These are phyloP conservation scores for Pseudomassariella vexata DNA, from an alignment of 2,329 filamentous ascomycete genomes.

Conservation along the genomic window DNA sequence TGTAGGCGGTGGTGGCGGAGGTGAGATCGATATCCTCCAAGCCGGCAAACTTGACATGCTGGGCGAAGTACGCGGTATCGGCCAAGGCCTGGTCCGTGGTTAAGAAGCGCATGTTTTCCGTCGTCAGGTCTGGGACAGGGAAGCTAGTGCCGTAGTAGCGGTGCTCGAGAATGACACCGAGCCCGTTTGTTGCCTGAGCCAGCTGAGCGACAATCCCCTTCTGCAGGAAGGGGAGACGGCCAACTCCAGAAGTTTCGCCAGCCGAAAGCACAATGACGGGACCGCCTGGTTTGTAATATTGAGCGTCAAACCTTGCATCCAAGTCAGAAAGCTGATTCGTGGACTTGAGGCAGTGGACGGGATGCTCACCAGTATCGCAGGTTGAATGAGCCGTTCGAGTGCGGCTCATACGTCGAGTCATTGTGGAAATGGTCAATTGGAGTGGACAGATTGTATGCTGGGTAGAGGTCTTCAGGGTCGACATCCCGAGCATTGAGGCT, in stretches of 20 bases:
- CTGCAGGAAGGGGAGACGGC: conserved; percentile 63
- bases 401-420: conserved; percentile 70
- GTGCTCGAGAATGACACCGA: conserved; percentile 80
- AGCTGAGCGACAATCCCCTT: conserved; percentile 73
- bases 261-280: conserved; percentile 73
- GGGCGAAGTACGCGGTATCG: conserved; percentile 75
- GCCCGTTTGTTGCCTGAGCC: conserved; percentile 62
- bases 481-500: conserved; percentile 10
- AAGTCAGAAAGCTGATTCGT: too few relatives aligned
- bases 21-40: conserved; percentile 63
- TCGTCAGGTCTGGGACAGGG: conserved; percentile 59
- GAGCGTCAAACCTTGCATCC: conserved; percentile 76
- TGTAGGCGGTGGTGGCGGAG: conserved; percentile 60
- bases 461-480: conserved; percentile 22
- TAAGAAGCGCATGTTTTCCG: conserved; percentile 70
- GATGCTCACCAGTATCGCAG: conserved; percentile 82
- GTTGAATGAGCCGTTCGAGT: conserved; percentile 61
- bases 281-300: conserved; percentile 69
- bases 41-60: conserved; percentile 65
- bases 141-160: conserved; percentile 79
- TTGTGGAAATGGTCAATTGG: conserved; percentile 81
- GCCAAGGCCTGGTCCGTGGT: conserved; percentile 78
- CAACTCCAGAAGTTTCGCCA: conserved; percentile 63
- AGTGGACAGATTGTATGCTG: conserved; percentile 35
- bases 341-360: too few relatives aligned